These are phyloP conservation scores for Syzygium grande DNA, from an alignment of 345 rosid genomes.

Conservation along the genomic window DNA sequence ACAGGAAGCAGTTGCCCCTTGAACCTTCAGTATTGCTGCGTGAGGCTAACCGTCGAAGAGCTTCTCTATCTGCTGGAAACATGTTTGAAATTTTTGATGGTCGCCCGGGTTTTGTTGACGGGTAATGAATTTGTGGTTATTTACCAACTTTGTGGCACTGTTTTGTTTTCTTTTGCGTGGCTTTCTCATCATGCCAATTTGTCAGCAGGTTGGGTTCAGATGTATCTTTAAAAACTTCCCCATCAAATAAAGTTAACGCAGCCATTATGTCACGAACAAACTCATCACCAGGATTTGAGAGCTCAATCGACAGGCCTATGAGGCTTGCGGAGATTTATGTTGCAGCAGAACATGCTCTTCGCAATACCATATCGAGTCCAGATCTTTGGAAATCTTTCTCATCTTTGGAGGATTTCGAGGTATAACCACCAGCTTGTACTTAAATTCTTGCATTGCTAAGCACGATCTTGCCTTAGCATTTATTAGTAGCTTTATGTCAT, in stretches of 20 bases:
- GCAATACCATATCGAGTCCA: slow-evolving; percentile 62
- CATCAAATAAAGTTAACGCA: slow-evolving; percentile 31
- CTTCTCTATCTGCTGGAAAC: slow-evolving; percentile 97
- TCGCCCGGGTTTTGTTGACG: slow-evolving; percentile 47
- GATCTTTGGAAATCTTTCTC: slow-evolving; percentile 65
- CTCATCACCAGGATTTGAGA: slow-evolving; percentile 85
- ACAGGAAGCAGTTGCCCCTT: slow-evolving; percentile 81
- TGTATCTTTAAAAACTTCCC: slow-evolving; percentile 19
- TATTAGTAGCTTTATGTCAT: not conserved
- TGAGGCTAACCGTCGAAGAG: slow-evolving; percentile 93
- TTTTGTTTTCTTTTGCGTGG: not conserved
- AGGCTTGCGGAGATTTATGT: slow-evolving; percentile 93
- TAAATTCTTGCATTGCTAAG: not conserved
- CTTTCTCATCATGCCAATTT: not conserved
- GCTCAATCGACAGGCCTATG: slow-evolving; percentile 85
- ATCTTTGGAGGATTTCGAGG: slow-evolving; percentile 84
- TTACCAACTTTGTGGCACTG: not conserved
- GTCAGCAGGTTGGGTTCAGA: slow-evolving; percentile 5
- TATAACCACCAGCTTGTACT: slow-evolving; percentile 9
- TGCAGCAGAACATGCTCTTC: slow-evolving; percentile 86
- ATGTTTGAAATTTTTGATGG: slow-evolving; percentile 59
- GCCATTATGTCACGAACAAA: slow-evolving; percentile 57
- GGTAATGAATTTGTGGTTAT: slow-evolving; percentile 40
- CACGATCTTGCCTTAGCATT: not conserved
- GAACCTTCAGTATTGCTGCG: slow-evolving; percentile 93